Evolutionary conservation across 192 early-diverging fungal genomes (phyloP), one percentile per base, ranked within the genome.

Genomic region (Linnemannia schmuckeri): DNA sequence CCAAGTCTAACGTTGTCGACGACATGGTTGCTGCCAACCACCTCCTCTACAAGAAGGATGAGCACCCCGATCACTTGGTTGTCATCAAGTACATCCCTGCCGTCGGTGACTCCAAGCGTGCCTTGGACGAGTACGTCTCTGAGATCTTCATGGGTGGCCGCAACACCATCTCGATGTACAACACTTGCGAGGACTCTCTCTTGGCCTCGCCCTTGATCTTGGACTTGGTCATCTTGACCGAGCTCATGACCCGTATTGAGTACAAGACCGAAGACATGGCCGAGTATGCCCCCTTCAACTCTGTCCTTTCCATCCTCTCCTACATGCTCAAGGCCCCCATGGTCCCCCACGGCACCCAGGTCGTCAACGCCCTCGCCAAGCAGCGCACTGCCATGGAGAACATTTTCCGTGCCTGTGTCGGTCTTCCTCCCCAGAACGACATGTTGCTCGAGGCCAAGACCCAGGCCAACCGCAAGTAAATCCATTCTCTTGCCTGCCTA

Each of bases 131-230:
- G 90, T 99, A 99, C 83, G 96, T 96, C 73, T 96, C 94, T 82
- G 98, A 99, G 92, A 99, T 99, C 86, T 99, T 99, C 85, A 99
- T 99, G 98, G 97, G 96, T 55, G 98, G 98, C 52, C 95, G 96
- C 85, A 90, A 90, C 87, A 97, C 97, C 78, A 97, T 99, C 88
- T 99, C 98, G 72, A 85, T 98, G 87, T 99, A 98, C 94, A 99
- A 99, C 91, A 97, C 97, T 38, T 99, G 98, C 91, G 98, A 99
- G 92, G 98, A 99, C 89, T 99, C 98, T 66, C 94, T 99, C 78
- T 93, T 99, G 78, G 98, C 98, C 73, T 96, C 96, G 72, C 98
- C 98, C 57, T 91, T 99, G 57, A 99, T 99, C 91, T 93, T 99
- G 87, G 98, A 99, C 82, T 90, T 99, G 80, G 94, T 95, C 75